Conservation (phyloP, 345 rosid species). For the Populus euphratica region DNA sequence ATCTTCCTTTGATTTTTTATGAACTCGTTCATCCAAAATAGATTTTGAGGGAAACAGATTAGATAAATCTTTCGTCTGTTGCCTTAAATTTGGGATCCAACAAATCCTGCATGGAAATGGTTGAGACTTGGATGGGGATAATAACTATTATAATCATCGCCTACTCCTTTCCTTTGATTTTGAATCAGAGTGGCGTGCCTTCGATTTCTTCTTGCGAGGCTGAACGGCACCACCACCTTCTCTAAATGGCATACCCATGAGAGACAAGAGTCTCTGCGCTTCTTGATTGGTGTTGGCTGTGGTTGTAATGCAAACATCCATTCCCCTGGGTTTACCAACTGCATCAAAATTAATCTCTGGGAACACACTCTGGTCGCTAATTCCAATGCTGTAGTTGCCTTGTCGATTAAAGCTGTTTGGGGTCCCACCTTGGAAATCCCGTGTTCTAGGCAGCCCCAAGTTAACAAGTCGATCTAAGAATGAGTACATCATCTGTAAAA, state of each 20-base stretch:
- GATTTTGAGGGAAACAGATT: neutral
- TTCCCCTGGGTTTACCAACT: conserved; percentile 69
- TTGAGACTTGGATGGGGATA: neutral
- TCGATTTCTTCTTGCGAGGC: conserved; percentile 74
- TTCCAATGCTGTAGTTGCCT: conserved; percentile 84
- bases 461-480: conserved; percentile 90
- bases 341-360: conserved; percentile 75
- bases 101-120: neutral
- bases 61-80: neutral
- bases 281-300: conserved; percentile 79
- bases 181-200: conserved; percentile 69
- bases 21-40: neutral
- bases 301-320: conserved; percentile 89
- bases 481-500: conserved; percentile 74
- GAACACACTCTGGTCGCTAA: conserved; percentile 81
- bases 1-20: neutral
- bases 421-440: conserved; percentile 88
- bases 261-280: conserved; percentile 67
- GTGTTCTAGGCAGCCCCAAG: conserved; percentile 83
- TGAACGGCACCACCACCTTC: conserved; percentile 41
- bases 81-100: neutral
- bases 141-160: conserved; percentile 45
- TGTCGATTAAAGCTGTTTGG: conserved; percentile 89
- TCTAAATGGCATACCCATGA: conserved; percentile 96
- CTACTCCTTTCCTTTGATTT: conserved; percentile 46